Evolutionary conservation across 345 rosid species (phyloP), one percentile per base, ranked within the genome.

Genomic region (Brassica cretica): DNA sequence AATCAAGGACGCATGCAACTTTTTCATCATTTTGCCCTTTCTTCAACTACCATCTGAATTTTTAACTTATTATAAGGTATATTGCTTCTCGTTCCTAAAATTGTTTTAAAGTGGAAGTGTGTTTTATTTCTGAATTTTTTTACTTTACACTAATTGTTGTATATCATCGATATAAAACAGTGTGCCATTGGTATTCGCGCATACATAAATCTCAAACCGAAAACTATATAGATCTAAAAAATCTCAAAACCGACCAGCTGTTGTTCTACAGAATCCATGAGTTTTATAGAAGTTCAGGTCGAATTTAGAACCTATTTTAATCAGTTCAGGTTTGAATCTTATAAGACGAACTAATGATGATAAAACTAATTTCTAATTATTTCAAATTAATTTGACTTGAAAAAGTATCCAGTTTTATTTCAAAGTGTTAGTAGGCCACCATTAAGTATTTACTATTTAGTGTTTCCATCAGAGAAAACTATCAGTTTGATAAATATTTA

Each of bases 1-100:
- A 80, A 80, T 70, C 76, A 80, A 75, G 82, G 80, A 80, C 83
- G 83, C 80, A 80, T 80, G 83, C 83, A 80, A 65, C 80, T 75
- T 80, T 80, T 70, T 80, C 79, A 80, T 80, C 83, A 80, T 80
- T 75, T 14, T 80, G 83, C 75, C 80, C 80, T 80, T 80, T 80
- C 80, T 75, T 75, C 80, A 80, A 80, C 80, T 44, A 75, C 76
- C 80, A 75, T 70, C 19, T 41, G 35, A 29, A 1, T 64, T 56
- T 41, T 46, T 74, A 8, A 24, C n/a, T 60, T 60, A 69, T 80
- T 55, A 41, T 29, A 55, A 62, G 32, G 39, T 68, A 53, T 15
- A 56, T 69, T 27, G 66, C 33, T 39, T 51, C 71, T 68, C 41
- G 51, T 69, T 35, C 61, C 80, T 39, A 64, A 62, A 73, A 44